phyloP scores from a whole-genome alignment of 768 basidiomycete species.

The Macrocybe gigantea region DNA sequence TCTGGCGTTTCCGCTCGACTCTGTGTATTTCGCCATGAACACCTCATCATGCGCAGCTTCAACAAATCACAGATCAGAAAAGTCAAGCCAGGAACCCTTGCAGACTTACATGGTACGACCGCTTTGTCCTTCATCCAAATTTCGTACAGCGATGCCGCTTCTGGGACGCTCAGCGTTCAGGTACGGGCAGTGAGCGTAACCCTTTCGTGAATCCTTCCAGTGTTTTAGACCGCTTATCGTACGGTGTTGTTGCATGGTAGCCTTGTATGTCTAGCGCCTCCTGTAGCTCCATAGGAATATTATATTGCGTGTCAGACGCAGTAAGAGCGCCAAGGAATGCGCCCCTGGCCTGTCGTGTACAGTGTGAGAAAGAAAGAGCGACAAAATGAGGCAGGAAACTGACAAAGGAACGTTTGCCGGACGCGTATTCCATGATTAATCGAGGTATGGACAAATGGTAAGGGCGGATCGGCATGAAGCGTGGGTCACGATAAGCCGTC shows the following conservation, averaged over 20 bases:
- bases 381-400: conserved; percentile 19
- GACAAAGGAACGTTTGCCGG: conserved; percentile 66
- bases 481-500: conserved; percentile 68
- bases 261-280: conserved; percentile 44
- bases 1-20: conserved; percentile 72
- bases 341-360: conserved; percentile 48
- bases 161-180: conserved; percentile 55
- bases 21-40: conserved; percentile 75
- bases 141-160: conserved; percentile 74
- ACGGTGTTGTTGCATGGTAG: conserved; percentile 42
- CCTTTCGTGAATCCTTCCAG: conserved; percentile 52
- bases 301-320: conserved; percentile 51
- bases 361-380: conserved; percentile 1
- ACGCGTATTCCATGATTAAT: conserved; percentile 70
- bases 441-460: conserved; percentile 79
- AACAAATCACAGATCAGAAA: conserved; percentile 1
- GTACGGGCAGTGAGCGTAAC: conserved; percentile 31
- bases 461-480: conserved; percentile 60
- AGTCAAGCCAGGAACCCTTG: not conserved
- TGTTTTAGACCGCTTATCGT: conserved; percentile 44
- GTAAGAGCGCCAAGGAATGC: conserved; percentile 70
- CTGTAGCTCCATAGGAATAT: conserved; percentile 55
- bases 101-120: conserved; percentile 40
- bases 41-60: conserved; percentile 52
- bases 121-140: conserved; percentile 65